A percentile compares a stretch with the other conserved stretches of the same genome.
Evolutionary conservation across 371 early-diverging fungal species (phyloP).

Genomic region (Batrachochytrium dendrobatidis): DNA sequence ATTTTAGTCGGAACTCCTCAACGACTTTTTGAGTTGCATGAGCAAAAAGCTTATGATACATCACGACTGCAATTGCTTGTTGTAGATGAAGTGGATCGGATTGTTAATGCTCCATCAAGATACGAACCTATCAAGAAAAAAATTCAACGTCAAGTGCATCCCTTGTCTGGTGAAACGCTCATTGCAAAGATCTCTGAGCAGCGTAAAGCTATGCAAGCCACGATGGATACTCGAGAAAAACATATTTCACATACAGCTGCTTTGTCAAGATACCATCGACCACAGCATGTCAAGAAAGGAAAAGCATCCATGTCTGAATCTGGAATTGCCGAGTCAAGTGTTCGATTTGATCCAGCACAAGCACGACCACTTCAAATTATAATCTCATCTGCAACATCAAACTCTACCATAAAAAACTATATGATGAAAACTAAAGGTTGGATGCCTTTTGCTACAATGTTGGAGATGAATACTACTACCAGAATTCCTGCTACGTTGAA

Average conservation of each 20-base stretch:
- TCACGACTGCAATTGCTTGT: slow-evolving; percentile 50
- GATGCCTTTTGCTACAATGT: slow-evolving; percentile 46
- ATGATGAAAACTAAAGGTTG: slow-evolving; percentile 40
- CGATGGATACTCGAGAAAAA: not conserved
- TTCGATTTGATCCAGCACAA: slow-evolving; percentile 11
- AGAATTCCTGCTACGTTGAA: slow-evolving; percentile 27
- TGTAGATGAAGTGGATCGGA: slow-evolving; percentile 73
- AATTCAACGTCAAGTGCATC: slow-evolving; percentile 47
- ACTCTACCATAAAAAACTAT: slow-evolving; percentile 52
- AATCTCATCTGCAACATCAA: slow-evolving; percentile 67
- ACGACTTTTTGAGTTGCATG: slow-evolving; percentile 44
- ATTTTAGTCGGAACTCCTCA: slow-evolving; percentile 64
- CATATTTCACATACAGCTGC: not conserved
- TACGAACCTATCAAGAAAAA: slow-evolving; percentile 47
- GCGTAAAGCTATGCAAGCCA: slow-evolving; percentile 1
- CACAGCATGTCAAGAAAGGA: not conserved
- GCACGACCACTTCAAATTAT: slow-evolving; percentile 44
- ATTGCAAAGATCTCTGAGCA: slow-evolving; percentile 39
- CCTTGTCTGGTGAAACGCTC: slow-evolving; percentile 56
- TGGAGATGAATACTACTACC: slow-evolving; percentile 51
- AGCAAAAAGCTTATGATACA: slow-evolving; percentile 35
- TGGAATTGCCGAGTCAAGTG: slow-evolving; percentile 5
- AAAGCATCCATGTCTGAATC: not conserved
- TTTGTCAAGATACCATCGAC: not conserved
- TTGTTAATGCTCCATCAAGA: slow-evolving; percentile 52